Percentiles rank a stretch among this genome's conserved stretches.
These are phyloP conservation scores for Neurospora crassa DNA, from an alignment of 2,329 filamentous ascomycete species.

Conservation along the genomic window DNA sequence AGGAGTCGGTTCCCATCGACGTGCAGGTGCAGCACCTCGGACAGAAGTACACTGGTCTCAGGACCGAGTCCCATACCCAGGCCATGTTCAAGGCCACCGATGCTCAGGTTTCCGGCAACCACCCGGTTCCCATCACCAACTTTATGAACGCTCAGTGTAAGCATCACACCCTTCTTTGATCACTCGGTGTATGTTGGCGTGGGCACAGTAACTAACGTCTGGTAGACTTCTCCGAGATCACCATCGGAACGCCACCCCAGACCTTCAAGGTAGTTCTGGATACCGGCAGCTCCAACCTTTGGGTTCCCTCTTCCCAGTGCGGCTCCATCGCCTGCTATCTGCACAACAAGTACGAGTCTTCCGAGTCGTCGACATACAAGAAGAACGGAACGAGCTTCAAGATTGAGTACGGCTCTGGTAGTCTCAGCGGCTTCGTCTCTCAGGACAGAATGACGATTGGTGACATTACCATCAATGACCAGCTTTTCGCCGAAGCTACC, in stretches of 20 bases:
- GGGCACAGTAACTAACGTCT: conserved; percentile 5
- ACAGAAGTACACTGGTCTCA: conserved; percentile 92
- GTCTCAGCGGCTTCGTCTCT: conserved; percentile 87
- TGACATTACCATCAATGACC: conserved; percentile 76
- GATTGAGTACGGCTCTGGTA: conserved; percentile 92
- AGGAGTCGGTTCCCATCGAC: conserved; percentile 73
- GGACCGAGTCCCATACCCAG: conserved; percentile 59
- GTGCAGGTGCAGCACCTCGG: conserved; percentile 72
- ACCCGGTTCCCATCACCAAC: conserved; percentile 87
- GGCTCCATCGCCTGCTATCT: conserved; percentile 96
- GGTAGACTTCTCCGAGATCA: conserved; percentile 92
- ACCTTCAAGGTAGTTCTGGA: conserved; percentile 97
- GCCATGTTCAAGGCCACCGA: conserved; percentile 72
- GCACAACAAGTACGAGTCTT: conserved; percentile 93
- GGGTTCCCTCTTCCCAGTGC: conserved; percentile 88
- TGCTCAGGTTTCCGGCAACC: conserved; percentile 54
- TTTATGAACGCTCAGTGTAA: conserved; percentile 98
- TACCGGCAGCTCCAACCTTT: conserved; percentile 97
- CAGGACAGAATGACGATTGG: conserved; percentile 81
- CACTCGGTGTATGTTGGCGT: conserved; percentile 3
- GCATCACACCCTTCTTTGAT: conserved; percentile 23
- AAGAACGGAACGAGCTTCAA: conserved; percentile 87
- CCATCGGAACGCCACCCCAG: conserved; percentile 84
- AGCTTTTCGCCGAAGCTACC: conserved; percentile 94
- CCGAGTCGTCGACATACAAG: conserved; percentile 81